Evolutionary conservation across 352 stramenopile species (phyloP).

Genomic region (Pythium utonaiense): DNA sequence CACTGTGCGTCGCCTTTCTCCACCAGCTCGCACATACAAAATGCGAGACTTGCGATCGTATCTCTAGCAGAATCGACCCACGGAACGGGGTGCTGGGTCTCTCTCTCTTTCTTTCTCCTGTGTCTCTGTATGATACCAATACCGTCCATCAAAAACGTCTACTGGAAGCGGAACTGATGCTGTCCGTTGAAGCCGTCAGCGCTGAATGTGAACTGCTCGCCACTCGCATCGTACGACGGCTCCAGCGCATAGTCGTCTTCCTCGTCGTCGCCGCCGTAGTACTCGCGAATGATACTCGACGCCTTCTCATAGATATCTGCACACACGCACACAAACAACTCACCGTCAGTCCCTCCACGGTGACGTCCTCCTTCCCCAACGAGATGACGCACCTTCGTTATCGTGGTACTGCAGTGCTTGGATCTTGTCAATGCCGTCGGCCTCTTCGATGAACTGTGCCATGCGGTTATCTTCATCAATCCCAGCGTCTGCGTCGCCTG

Average conservation of each 20-base stretch:
- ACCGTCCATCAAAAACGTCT: slow-evolving; percentile 5
- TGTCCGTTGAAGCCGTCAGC: slow-evolving; percentile 19
- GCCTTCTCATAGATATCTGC: slow-evolving; percentile 92
- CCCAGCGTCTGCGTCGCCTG: slow-evolving; percentile 86
- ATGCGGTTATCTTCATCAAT: slow-evolving; percentile 92
- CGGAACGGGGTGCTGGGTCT: no score
- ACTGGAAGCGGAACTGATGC: slow-evolving; percentile 26
- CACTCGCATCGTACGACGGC: slow-evolving; percentile 44
- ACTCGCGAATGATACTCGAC: slow-evolving; percentile 95
- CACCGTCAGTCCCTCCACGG: not conserved
- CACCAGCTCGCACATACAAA: not conserved
- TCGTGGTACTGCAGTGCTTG: slow-evolving; percentile 97
- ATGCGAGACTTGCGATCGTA: no score
- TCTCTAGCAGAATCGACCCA: no score
- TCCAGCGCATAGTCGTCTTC: slow-evolving; percentile 85
- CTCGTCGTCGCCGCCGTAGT: slow-evolving; percentile 97
- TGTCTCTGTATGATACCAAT: not conserved
- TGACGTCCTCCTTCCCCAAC: not conserved
- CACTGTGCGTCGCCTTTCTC: no score
- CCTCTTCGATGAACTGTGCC: slow-evolving; percentile 94
- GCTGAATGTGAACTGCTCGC: slow-evolving; percentile 69
- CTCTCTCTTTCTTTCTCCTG: no score
- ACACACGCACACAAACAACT: slow-evolving; percentile 3
- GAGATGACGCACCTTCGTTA: slow-evolving; percentile 86
- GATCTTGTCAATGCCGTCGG: slow-evolving; percentile 95